A percentile compares a stretch with the other conserved stretches of the same genome.
Evolutionary conservation across 371 early-diverging fungal genomes (phyloP).

Genomic region (Lichtheimia corymbifera): DNA sequence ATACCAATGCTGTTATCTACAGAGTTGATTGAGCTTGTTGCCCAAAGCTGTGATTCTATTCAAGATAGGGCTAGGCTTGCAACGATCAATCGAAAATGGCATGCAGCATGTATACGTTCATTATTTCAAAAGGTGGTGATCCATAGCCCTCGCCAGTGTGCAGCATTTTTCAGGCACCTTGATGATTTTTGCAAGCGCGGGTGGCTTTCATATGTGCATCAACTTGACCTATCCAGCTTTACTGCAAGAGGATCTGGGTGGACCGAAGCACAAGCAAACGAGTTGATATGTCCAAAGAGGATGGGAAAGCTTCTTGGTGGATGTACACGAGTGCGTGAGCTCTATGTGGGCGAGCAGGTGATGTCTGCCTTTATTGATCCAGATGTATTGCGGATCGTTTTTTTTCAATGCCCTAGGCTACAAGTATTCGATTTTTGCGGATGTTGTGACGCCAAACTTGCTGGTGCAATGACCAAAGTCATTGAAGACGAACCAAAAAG

Average conservation of each 20-base stretch:
- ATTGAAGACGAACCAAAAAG: constrained; percentile 12
- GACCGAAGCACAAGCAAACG: constrained; percentile 33
- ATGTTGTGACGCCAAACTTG: constrained; percentile 27
- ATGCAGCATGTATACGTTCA: constrained; percentile 16
- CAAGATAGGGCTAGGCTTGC: constrained; percentile 20
- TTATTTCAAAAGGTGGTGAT: constrained; percentile 29
- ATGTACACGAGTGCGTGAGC: constrained; percentile 23
- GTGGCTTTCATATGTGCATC: constrained; percentile 15
- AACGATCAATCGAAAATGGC: constrained; percentile 15
- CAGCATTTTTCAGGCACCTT: constrained; percentile 11
- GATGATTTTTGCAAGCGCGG: constrained; percentile 7
- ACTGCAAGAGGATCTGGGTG: constrained; percentile 37
- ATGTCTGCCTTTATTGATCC: constrained; percentile 32
- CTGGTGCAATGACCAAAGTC: constrained; percentile 22
- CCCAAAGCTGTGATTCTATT: constrained; percentile 9
- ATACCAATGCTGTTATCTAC: constrained; percentile 14
- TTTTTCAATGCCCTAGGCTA: constrained; percentile 20
- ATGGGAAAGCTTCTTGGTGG: constrained; percentile 21
- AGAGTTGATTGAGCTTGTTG: constrained; percentile 31
- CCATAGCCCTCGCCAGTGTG: constrained; percentile 26
- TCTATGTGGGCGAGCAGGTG: constrained; percentile 36
- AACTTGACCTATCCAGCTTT: constrained; percentile 38
- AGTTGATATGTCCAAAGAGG: constrained; percentile 20
- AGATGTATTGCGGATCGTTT: constrained; percentile 25
- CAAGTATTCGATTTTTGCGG: constrained; percentile 31